Evolutionary conservation across 257 asterid species (phyloP), one percentile per base, ranked within the genome.

Genomic region (Avicennia marina): DNA sequence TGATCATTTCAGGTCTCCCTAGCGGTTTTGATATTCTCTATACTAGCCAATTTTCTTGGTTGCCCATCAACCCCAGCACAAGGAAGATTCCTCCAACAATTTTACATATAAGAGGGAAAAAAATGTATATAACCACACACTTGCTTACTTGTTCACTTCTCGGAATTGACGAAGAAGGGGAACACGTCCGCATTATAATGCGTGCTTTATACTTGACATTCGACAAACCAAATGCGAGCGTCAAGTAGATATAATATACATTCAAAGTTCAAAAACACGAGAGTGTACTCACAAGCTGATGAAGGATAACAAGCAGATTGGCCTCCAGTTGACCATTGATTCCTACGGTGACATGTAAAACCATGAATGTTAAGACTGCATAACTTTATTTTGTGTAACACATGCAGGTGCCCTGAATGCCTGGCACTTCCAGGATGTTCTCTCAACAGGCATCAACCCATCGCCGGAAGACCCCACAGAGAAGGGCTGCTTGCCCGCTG

Each of bases 341-440:
- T n/a, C n/a, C n/a, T n/a, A n/a, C n/a, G n/a, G n/a, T n/a, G n/a
- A n/a, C n/a, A 36, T 38, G 22, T 60, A 64, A 72, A 62, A 70
- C 71, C 72, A 72, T 57, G 1, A 22, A 45, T 11, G 12, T 65
- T 16, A 66, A 22, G 85, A 81, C 62, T 81, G 87, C 81, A 84
- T 68, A 22, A 75, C 85, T 65, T 86, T 76, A 60, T 75, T 78
- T 57, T 78, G 89, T 41, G 86, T 44, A 36, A 75, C 85, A 72
- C 83, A 70, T 26, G 82, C 53, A 7, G 87, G 85, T 48, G 71
- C 78, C 77, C 69, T 81, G 80, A 78, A 81, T 26, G 85, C 63
- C 56, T 86, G 82, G 65, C 93, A 86, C 82, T 86, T 86, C 93
- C 89, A 82, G 55, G 66, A 64, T 36, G 78, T 29, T 71, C 78